Conservation (phyloP, 1,284 basidiomycete species). For the Phellopilus nigrolimitatus region DNA sequence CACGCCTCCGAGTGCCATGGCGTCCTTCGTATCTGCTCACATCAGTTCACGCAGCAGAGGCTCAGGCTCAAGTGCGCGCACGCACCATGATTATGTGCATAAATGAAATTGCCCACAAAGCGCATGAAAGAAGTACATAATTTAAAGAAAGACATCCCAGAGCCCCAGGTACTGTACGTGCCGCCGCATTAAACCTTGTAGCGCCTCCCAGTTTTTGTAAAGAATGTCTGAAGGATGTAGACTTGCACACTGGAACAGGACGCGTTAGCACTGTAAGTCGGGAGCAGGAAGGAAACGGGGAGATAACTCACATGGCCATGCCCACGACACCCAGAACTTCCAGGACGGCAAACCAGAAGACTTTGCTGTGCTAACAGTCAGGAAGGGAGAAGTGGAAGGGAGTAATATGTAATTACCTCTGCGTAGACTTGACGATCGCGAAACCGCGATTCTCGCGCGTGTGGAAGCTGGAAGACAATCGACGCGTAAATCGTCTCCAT, state of each 20-base stretch:
- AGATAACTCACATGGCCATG: conserved; percentile 73
- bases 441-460: conserved; percentile 80
- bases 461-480: conserved; percentile 53
- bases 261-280: not conserved
- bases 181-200: conserved; percentile 66
- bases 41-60: too few relatives aligned
- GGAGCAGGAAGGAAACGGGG: not conserved
- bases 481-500: conserved; percentile 18
- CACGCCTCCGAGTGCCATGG: too few relatives aligned
- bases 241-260: conserved; percentile 64
- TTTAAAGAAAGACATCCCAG: not conserved
- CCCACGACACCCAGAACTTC: conserved; percentile 73
- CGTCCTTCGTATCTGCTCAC: too few relatives aligned
- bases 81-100: too few relatives aligned
- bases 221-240: conserved; percentile 90
- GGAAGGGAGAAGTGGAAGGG: conserved; percentile 25
- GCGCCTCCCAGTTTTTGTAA: conserved; percentile 79
- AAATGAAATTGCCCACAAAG: too few relatives aligned
- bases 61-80: too few relatives aligned
- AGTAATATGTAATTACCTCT: conserved; percentile 47
- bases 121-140: not conserved
- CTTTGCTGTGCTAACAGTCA: conserved; percentile 45
- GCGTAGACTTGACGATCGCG: conserved; percentile 73
- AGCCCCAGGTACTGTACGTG: not conserved
- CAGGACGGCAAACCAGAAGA: conserved; percentile 87